Evolutionary conservation across 2,329 filamentous ascomycete genomes (phyloP).

Genomic region (Coleophoma cylindrospora): DNA sequence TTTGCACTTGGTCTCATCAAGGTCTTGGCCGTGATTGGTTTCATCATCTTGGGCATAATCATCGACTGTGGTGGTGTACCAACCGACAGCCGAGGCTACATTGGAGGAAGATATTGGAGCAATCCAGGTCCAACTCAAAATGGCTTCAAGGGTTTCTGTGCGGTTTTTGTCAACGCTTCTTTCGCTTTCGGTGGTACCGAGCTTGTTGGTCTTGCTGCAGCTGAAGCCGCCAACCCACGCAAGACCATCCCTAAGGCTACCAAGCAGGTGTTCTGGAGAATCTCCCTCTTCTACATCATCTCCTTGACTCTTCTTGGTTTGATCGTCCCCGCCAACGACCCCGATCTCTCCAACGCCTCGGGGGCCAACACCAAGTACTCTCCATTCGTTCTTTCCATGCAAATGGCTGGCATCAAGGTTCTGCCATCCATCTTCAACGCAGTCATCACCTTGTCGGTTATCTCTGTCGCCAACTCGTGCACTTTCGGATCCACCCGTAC

Average conservation of each 20-base stretch:
- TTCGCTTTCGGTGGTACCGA: slow-evolving; percentile 60
- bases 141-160: slow-evolving; percentile 60
- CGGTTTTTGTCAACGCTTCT: slow-evolving; percentile 58
- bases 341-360: slow-evolving; percentile 18
- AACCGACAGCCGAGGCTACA: slow-evolving; percentile 42
- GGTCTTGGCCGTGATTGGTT: slow-evolving; percentile 51
- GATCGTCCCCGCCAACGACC: slow-evolving; percentile 30
- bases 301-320: slow-evolving; percentile 37
- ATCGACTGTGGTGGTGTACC: slow-evolving; percentile 49
- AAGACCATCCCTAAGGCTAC: slow-evolving; percentile 39
- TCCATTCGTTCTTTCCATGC: slow-evolving; percentile 47
- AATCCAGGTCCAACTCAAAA: slow-evolving; percentile 49
- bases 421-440: slow-evolving; percentile 49
- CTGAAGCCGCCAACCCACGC: slow-evolving; percentile 50
- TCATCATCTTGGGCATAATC: slow-evolving; percentile 58
- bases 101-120: slow-evolving; percentile 55
- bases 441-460: slow-evolving; percentile 45
- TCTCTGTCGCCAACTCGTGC: slow-evolving; percentile 46
- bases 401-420: slow-evolving; percentile 42
- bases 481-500: slow-evolving; percentile 46
- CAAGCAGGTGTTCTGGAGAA: slow-evolving; percentile 41
- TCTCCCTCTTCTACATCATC: slow-evolving; percentile 38
- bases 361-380: slow-evolving; percentile 26
- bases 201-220: slow-evolving; percentile 54
- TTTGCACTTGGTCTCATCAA: slow-evolving; percentile 54